Percentiles rank a stretch among this genome's conserved stretches.
Conservation (phyloP, 2,329 filamentous ascomycete genomes). For the Purpureocillium takamizusanense region DNA sequence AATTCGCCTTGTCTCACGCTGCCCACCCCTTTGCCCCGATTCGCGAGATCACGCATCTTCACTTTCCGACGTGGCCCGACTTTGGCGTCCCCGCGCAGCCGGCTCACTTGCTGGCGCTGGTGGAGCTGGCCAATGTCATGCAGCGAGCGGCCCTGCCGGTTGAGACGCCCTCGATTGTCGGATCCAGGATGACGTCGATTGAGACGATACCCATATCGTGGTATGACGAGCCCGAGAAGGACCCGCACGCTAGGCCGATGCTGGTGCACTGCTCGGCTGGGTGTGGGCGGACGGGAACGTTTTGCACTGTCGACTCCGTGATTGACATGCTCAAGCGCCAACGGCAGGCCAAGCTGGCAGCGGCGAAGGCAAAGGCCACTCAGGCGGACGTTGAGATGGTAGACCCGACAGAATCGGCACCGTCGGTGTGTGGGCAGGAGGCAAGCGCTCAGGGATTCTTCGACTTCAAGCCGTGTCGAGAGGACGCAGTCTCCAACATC, state of each 20-base stretch:
- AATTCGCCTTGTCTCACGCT: conserved; percentile 74
- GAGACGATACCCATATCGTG: conserved; percentile 30
- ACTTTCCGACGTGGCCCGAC: conserved; percentile 95
- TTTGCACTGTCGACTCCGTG: conserved; percentile 92
- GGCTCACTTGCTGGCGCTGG: conserved; percentile 73
- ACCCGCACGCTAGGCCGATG: conserved; percentile 54
- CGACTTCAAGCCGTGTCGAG: conserved; percentile 2
- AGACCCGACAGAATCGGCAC: conserved; percentile 17
- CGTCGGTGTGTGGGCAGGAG: conserved; percentile 16
- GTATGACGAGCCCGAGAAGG: conserved; percentile 51
- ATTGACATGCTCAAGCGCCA: conserved; percentile 96
- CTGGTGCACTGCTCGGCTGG: conserved; percentile 94
- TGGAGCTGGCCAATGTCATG: conserved; percentile 79
- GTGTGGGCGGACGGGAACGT: conserved; percentile 90
- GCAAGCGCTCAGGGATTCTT: conserved; percentile 11
- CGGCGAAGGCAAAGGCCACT: conserved; percentile 10
- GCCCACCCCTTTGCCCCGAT: conserved; percentile 74
- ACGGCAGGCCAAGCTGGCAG: conserved; percentile 28
- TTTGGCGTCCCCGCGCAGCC: conserved; percentile 90
- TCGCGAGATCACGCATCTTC: conserved; percentile 87
- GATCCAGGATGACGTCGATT: conserved; percentile 15
- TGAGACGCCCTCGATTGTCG: conserved; percentile 29
- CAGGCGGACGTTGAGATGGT: conserved; percentile 41
- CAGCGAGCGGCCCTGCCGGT: conserved; percentile 46
- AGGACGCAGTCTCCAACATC: neutral